A percentile compares a stretch with the other conserved stretches of the same genome.
Evolutionary conservation across 164 flowering plant species (phyloP).

Genomic region (Piper longum): DNA sequence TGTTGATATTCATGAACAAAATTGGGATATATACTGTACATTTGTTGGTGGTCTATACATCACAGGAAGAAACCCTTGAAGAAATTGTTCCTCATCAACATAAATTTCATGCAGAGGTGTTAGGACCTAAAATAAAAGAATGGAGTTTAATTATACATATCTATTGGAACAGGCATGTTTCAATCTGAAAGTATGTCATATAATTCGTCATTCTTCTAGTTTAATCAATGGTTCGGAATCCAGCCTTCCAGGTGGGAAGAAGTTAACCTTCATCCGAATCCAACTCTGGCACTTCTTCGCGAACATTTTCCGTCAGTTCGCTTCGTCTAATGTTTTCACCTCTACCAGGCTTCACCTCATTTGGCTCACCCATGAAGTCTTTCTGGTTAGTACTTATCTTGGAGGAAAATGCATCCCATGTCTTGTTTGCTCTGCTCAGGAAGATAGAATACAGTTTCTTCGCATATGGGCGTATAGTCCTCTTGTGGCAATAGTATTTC

Average conservation of each 20-base stretch:
- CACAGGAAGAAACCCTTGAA: neutral
- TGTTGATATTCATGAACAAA: neutral
- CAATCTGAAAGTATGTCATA: slow-evolving; percentile 43
- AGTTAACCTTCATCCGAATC: slow-evolving; percentile 46
- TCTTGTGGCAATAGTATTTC: slow-evolving; percentile 91
- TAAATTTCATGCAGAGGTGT: neutral
- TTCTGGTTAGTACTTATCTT: slow-evolving; percentile 45
- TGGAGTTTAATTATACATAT: neutral
- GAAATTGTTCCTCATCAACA: neutral
- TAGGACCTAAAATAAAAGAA: slow-evolving; percentile 5
- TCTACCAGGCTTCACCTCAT: slow-evolving; percentile 77
- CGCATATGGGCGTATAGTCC: slow-evolving; percentile 92
- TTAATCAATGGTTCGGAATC: slow-evolving; percentile 23
- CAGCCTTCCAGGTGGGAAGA: slow-evolving; percentile 8
- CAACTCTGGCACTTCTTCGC: slow-evolving; percentile 41
- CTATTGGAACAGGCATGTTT: neutral
- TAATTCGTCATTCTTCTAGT: slow-evolving; percentile 52
- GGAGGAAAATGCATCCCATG: slow-evolving; percentile 80
- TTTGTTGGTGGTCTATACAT: slow-evolving; percentile 11
- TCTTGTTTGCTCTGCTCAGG: slow-evolving; percentile 42
- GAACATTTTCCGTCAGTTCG: slow-evolving; percentile 21
- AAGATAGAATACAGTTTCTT: slow-evolving; percentile 63
- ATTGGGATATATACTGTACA: slow-evolving; percentile 2
- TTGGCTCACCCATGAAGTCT: slow-evolving; percentile 95
- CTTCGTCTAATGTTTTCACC: slow-evolving; percentile 27